A percentile compares a stretch with the other conserved stretches of the same genome.
These are phyloP conservation scores for Lachancea quebecensis DNA, from an alignment of 805 yeast genomes.

Conservation along the genomic window DNA sequence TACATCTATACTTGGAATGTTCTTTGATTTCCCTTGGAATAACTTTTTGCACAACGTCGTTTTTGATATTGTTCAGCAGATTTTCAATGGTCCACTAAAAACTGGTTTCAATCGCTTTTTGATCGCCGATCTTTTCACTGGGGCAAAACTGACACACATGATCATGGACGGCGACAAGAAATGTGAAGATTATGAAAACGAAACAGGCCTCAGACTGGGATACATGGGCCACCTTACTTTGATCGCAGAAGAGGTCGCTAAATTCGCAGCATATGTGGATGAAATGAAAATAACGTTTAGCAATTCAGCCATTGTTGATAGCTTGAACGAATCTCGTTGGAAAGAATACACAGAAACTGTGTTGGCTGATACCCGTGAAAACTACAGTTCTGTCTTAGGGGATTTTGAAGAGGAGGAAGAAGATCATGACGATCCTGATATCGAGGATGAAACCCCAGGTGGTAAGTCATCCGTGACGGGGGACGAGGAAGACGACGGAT, in stretches of 20 bases:
- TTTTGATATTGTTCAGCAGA: slow-evolving; percentile 76
- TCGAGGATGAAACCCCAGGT: slow-evolving; percentile 15
- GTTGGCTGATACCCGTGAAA: slow-evolving; percentile 82
- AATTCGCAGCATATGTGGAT: slow-evolving; percentile 50
- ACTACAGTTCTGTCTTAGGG: slow-evolving; percentile 89
- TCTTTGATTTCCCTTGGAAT: slow-evolving; percentile 73
- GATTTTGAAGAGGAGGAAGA: slow-evolving; percentile 48
- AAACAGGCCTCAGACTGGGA: slow-evolving; percentile 68
- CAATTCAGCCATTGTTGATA: slow-evolving; percentile 20
- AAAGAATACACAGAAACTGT: slow-evolving; percentile 74
- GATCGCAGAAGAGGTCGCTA: slow-evolving; percentile 93
- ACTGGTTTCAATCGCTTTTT: slow-evolving; percentile 66
- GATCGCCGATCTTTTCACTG: slow-evolving; percentile 54
- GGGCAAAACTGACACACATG: slow-evolving; percentile 50
- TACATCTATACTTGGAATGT: slow-evolving; percentile 54
- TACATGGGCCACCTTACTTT: slow-evolving; percentile 94
- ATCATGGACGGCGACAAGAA: slow-evolving; percentile 59
- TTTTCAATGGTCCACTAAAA: slow-evolving; percentile 66
- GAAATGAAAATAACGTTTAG: slow-evolving; percentile 28
- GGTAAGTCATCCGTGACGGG: not conserved
- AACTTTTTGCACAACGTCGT: slow-evolving; percentile 82
- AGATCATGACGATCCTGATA: slow-evolving; percentile 27
- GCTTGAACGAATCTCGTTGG: slow-evolving; percentile 45
- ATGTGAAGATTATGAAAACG: slow-evolving; percentile 54
- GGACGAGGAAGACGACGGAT: slow-evolving; percentile 3